Conservation (phyloP, 108 stramenopile genomes). For the Ochromonas danica region DNA sequence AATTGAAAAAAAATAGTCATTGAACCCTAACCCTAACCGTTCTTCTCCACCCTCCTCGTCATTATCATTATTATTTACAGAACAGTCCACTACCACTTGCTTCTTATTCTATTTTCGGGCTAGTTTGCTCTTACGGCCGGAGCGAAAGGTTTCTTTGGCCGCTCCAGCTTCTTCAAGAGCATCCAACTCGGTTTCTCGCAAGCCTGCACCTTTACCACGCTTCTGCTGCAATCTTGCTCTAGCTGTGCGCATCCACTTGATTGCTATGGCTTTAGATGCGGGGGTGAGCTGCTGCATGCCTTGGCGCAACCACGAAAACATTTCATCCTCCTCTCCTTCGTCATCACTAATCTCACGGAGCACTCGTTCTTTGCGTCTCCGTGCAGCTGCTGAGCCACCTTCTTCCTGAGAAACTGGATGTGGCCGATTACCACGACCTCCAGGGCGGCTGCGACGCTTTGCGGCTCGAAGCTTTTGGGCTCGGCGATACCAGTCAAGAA, state of each 20-base stretch:
- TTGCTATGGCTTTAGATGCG: slow-evolving; percentile 51
- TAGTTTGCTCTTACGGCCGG: background rate
- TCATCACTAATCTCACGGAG: slow-evolving; percentile 48
- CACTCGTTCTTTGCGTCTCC: background rate
- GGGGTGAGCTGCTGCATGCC: slow-evolving; percentile 38
- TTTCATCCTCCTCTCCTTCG: slow-evolving; percentile 46
- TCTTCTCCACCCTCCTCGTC: too few relatives aligned
- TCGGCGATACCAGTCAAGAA: slow-evolving; percentile 53
- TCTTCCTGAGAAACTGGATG: too few relatives aligned
- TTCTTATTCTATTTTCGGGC: background rate
- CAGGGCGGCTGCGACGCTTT: background rate
- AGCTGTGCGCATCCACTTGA: slow-evolving; percentile 60
- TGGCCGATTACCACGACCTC: too few relatives aligned
- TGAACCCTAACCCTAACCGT: too few relatives aligned
- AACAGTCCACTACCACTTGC: background rate
- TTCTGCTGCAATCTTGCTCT: slow-evolving; percentile 54
- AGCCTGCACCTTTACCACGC: slow-evolving; percentile 27
- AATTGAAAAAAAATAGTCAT: too few relatives aligned
- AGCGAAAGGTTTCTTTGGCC: background rate
- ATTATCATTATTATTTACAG: background rate
- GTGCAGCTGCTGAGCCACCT: too few relatives aligned
- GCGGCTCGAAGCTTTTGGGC: slow-evolving; percentile 42
- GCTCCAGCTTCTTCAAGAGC: background rate
- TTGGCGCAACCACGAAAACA: slow-evolving; percentile 31
- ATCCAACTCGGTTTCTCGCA: background rate